These are phyloP conservation scores for Clausena lansium DNA, from an alignment of 345 rosid species.

Conservation along the genomic window DNA sequence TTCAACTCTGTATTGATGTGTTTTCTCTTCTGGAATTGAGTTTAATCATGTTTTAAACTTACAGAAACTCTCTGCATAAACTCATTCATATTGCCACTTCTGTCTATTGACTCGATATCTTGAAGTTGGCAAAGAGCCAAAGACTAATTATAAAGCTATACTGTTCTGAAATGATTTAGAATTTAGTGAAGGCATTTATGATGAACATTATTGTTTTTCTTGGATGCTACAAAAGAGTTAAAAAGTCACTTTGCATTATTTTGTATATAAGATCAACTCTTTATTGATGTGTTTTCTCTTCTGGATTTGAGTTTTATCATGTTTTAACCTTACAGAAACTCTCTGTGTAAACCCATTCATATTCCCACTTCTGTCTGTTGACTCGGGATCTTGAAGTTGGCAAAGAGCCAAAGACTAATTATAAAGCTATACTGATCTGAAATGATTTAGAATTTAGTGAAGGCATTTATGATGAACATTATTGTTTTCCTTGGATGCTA, in stretches of 20 bases:
- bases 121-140: not conserved
- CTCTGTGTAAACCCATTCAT: not conserved
- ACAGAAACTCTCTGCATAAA: not conserved
- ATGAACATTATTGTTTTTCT: not conserved
- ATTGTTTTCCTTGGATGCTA: not conserved
- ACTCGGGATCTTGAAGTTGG: not conserved
- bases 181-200: not conserved
- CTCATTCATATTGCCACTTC: not conserved
- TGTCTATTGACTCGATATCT: not conserved
- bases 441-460: not conserved
- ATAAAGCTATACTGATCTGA: not conserved
- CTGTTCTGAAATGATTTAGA: not conserved
- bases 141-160: not conserved
- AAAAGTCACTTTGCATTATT: too few species aligned
- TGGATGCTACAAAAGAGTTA: not conserved
- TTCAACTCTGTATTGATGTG: not conserved
- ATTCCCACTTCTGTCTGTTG: not conserved
- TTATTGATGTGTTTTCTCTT: not conserved
- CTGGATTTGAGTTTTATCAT: constrained; percentile 2
- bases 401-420: not conserved
- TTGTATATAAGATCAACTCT: not conserved
- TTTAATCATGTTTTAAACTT: not conserved
- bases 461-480: not conserved
- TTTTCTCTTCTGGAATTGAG: not conserved
- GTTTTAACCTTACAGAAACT: not conserved